phyloP scores from a whole-genome alignment of 495 filamentous ascomycete genomes.

The Platismatia glauca region DNA sequence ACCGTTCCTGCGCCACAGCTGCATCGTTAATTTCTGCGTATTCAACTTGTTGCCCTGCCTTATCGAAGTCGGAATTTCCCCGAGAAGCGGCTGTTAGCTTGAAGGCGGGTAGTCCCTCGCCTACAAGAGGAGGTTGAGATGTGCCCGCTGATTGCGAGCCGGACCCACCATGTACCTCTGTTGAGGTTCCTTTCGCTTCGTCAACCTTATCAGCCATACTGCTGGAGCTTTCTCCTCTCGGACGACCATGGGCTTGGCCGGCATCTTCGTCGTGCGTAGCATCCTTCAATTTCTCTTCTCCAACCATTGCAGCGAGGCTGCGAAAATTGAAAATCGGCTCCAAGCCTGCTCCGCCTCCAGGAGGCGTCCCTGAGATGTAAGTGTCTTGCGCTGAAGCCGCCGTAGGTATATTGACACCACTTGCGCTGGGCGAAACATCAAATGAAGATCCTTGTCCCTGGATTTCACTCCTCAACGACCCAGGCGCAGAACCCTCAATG shows the following conservation, averaged over 20 bases:
- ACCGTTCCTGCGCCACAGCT: neutral
- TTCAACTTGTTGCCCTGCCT: neutral
- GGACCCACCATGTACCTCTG: neutral
- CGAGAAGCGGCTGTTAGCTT: slow-evolving; percentile 14
- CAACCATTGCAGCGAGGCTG: slow-evolving; percentile 79
- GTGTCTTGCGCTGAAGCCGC: slow-evolving; percentile 28
- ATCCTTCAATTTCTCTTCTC: slow-evolving; percentile 43
- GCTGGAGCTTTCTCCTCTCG: slow-evolving; percentile 14
- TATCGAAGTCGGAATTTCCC: slow-evolving; percentile 11
- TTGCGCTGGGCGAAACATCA: slow-evolving; percentile 31
- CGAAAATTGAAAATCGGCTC: slow-evolving; percentile 90
- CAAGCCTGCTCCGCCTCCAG: slow-evolving; percentile 44
- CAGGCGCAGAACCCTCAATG: slow-evolving; percentile 53
- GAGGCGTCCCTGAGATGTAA: slow-evolving; percentile 31
- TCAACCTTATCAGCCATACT: neutral
- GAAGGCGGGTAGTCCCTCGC: slow-evolving; percentile 5
- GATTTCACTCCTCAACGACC: slow-evolving; percentile 36
- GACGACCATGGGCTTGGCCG: neutral
- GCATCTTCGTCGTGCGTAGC: slow-evolving; percentile 37
- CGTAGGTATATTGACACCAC: slow-evolving; percentile 28
- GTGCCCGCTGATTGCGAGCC: neutral
- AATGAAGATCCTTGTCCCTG: slow-evolving; percentile 38
- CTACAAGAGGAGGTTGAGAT: neutral
- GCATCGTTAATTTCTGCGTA: slow-evolving; percentile 5
- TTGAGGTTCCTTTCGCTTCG: neutral